Percentiles rank a stretch among this genome's conserved stretches.
These are phyloP conservation scores for Solanum verrucosum DNA, from an alignment of 257 asterid species.

Conservation along the genomic window DNA sequence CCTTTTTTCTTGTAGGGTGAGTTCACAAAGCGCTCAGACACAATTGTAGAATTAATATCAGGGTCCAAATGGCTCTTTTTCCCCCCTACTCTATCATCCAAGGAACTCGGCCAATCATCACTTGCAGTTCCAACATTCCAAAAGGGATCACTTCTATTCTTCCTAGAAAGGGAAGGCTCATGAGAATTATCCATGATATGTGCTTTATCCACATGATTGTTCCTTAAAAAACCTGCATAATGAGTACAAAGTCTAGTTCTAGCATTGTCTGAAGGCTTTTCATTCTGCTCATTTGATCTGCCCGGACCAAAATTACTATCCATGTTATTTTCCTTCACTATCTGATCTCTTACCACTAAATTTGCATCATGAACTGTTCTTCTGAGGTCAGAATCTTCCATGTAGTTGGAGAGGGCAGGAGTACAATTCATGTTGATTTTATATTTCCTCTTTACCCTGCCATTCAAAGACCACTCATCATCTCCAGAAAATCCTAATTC, in stretches of 20 bases:
- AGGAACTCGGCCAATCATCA: slow-evolving; percentile 13
- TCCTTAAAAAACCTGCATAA: slow-evolving; percentile 11
- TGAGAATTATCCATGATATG: background rate
- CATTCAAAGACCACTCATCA: slow-evolving; percentile 14
- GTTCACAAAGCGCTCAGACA: slow-evolving; percentile 18
- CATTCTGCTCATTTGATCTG: slow-evolving; percentile 17
- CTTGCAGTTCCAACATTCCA: slow-evolving; percentile 20
- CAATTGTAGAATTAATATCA: slow-evolving; percentile 11
- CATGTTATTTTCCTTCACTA: slow-evolving; percentile 12
- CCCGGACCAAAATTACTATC: slow-evolving; percentile 10
- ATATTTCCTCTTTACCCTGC: slow-evolving; percentile 10
- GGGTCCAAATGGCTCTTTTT: slow-evolving; percentile 15
- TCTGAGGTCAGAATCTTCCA: background rate
- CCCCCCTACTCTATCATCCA: slow-evolving; percentile 26
- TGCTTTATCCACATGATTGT: slow-evolving; percentile 19
- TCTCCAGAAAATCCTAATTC: slow-evolving; percentile 15
- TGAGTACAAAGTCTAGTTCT: slow-evolving; percentile 9
- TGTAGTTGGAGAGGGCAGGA: slow-evolving; percentile 2
- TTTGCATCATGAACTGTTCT: slow-evolving; percentile 20
- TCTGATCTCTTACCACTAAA: slow-evolving; percentile 14
- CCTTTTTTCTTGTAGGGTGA: slow-evolving; percentile 14
- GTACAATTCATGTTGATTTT: slow-evolving; percentile 9
- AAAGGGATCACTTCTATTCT: slow-evolving; percentile 1
- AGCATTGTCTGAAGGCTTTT: slow-evolving; percentile 10
- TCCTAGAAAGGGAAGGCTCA: slow-evolving; percentile 13